Conservation (phyloP, 164 flowering plant species). For the Magnolia kwangsiensis region DNA sequence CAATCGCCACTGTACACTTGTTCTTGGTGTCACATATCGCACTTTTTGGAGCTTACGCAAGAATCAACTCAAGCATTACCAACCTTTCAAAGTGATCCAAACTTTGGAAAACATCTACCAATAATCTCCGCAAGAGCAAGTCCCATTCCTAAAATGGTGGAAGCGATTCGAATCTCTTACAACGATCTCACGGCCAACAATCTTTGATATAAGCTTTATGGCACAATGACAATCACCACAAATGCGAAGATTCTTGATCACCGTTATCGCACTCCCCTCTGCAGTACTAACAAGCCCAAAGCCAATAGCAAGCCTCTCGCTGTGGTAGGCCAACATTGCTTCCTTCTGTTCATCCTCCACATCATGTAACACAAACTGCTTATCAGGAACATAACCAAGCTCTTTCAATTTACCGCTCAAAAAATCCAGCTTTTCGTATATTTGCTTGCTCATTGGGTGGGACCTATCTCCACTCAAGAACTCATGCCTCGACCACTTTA, state of each 20-base stretch:
- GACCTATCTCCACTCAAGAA: constrained; percentile 14
- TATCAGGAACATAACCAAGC: constrained; percentile 16
- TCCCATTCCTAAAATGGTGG: constrained; percentile 5
- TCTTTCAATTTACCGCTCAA: constrained; percentile 12
- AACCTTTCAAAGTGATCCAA: neutral
- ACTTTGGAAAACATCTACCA: neutral
- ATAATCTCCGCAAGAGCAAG: neutral
- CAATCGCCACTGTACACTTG: neutral
- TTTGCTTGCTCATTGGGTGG: constrained; percentile 17
- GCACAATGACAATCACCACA: constrained; percentile 18
- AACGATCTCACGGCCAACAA: constrained; percentile 9
- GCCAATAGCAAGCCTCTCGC: constrained; percentile 17
- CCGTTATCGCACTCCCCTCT: constrained; percentile 11
- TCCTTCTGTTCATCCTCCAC: constrained; percentile 19
- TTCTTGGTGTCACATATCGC: neutral
- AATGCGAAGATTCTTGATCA: constrained; percentile 14
- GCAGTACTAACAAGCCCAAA: constrained; percentile 13
- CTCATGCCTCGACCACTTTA: constrained; percentile 9
- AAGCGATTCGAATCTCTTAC: constrained; percentile 14
- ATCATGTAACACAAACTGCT: constrained; percentile 15
- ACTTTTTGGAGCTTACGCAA: neutral
- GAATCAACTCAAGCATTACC: no score
- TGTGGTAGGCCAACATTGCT: constrained; percentile 9
- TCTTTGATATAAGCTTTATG: constrained; percentile 11
- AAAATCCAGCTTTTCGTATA: constrained; percentile 12